These are phyloP conservation scores for Vaccinium corymbosum DNA, from an alignment of 148 eudicot species.

Conservation along the genomic window DNA sequence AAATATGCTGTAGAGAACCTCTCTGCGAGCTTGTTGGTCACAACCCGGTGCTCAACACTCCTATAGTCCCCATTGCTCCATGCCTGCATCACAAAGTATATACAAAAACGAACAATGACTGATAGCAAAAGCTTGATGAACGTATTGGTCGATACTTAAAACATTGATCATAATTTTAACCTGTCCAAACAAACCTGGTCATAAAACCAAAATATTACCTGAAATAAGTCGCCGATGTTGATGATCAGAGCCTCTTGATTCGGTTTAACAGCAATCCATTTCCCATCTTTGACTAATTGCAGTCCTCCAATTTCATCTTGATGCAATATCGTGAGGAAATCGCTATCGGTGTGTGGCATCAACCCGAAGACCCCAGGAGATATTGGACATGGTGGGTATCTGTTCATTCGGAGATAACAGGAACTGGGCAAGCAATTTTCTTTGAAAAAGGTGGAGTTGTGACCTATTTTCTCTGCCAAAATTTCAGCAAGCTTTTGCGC, in stretches of 20 bases:
- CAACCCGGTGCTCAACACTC: constrained; percentile 85
- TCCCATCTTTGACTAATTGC: constrained; percentile 69
- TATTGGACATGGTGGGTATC: constrained; percentile 77
- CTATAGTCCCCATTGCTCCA: constrained; percentile 90
- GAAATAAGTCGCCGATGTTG: constrained; percentile 82
- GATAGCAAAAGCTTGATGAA: too few species aligned
- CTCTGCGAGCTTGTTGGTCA: constrained; percentile 50
- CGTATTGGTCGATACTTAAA: too few species aligned
- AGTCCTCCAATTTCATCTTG: constrained; percentile 88
- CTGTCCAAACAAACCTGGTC: too few species aligned
- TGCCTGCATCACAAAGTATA: constrained; percentile 39
- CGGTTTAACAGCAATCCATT: constrained; percentile 81
- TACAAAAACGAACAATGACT: background rate
- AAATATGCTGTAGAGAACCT: constrained; percentile 88
- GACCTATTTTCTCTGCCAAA: constrained; percentile 53
- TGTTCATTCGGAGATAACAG: constrained; percentile 76
- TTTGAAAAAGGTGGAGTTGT: constrained; percentile 35
- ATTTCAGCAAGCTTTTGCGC: constrained; percentile 62
- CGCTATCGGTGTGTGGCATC: constrained; percentile 87
- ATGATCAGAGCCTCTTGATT: constrained; percentile 66
- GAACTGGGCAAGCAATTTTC: constrained; percentile 58
- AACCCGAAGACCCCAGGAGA: constrained; percentile 51
- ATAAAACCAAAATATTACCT: constrained; percentile 35
- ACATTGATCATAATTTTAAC: too few species aligned
- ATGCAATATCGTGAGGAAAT: constrained; percentile 74